Conservation (phyloP, 2,329 filamentous ascomycete species). For the Davidsoniella virescens region DNA sequence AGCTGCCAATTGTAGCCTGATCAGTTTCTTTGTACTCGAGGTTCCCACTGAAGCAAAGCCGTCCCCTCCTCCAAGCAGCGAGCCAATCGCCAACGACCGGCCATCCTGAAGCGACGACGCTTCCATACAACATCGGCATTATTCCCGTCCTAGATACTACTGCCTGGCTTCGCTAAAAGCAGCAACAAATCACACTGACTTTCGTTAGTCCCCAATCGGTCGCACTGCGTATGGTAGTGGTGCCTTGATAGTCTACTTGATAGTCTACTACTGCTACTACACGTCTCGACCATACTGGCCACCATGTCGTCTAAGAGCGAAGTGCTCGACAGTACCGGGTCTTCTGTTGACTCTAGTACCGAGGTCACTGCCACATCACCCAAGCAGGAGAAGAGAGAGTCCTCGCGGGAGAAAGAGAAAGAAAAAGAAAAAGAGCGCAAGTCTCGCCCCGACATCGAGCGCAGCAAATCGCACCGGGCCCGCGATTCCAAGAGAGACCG, state of each 20-base stretch:
- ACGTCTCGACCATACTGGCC: neutral
- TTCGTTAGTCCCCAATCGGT: neutral
- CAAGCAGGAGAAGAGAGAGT: constrained; percentile 6
- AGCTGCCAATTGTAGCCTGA: too few species aligned
- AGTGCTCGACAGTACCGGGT: constrained; percentile 5
- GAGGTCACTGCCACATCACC: constrained; percentile 10
- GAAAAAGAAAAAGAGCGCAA: constrained; percentile 12
- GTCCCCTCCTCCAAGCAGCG: neutral
- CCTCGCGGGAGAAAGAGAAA: constrained; percentile 7
- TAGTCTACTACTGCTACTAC: neutral
- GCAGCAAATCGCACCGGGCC: constrained; percentile 19
- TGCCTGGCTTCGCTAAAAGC: neutral
- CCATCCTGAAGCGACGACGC: neutral
- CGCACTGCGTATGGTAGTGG: neutral
- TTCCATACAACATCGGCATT: neutral
- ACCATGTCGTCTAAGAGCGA: constrained; percentile 11
- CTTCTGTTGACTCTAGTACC: constrained; percentile 7
- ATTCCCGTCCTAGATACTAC: neutral
- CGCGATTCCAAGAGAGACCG: constrained; percentile 20
- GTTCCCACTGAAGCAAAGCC: neutral
- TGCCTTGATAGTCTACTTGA: neutral
- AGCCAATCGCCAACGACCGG: too few species aligned
- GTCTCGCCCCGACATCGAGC: constrained; percentile 11
- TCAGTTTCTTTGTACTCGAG: too few species aligned
- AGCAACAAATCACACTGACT: neutral